Base-by-base conservation (phyloP, 1,284 basidiomycete species). In the Omphalotus olearius region DNA sequence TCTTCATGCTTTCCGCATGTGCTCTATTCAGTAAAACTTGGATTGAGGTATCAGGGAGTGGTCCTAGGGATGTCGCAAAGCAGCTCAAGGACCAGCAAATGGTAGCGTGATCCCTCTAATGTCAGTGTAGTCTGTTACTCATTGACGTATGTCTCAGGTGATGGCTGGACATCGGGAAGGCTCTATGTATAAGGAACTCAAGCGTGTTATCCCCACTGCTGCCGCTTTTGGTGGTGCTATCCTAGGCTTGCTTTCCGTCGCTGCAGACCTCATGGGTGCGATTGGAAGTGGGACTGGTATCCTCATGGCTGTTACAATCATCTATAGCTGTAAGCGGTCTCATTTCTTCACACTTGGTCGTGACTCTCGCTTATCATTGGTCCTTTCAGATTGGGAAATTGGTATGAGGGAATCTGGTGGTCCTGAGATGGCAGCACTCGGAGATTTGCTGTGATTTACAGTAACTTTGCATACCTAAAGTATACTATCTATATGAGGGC, bases 21-120 rank as follows among this genome's bases (percentile, higher is more conserved):
- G 96, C 96, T 11, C 78, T 98, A 61, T 98, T 99, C 79, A 95
- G 91, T 68, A 98, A 98, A 80, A 97, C 96, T 4, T 99, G 96
- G 96, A 98, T 99, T 63, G 96, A 98, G 65, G 93, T 98, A 36
- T 98, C 93, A 1, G 96, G 96, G 33, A 91, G 87, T 52, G 94
- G 96, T 14, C 96, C 96, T 14, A 77, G 96, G 49, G 96, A 99
- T 62, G 87, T 99, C 50, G 96, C 96, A 52, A 97, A 96, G 73
- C 95, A 99, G 71, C 83, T 99, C 66, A 98, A 98, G 78, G 96
- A 99, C 63, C 95, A 98, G 70, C 89, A 91, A 63, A 95, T 98
- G 91, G 96, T 83, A 38, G 23, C 69, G 58, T 5, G 20, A 10
- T 17, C 30, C 10, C 4, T 18, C 16, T 26, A 18, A 14, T 35